Conservation (phyloP, 1,284 basidiomycete genomes). For the Heterobasidion parviporum region DNA sequence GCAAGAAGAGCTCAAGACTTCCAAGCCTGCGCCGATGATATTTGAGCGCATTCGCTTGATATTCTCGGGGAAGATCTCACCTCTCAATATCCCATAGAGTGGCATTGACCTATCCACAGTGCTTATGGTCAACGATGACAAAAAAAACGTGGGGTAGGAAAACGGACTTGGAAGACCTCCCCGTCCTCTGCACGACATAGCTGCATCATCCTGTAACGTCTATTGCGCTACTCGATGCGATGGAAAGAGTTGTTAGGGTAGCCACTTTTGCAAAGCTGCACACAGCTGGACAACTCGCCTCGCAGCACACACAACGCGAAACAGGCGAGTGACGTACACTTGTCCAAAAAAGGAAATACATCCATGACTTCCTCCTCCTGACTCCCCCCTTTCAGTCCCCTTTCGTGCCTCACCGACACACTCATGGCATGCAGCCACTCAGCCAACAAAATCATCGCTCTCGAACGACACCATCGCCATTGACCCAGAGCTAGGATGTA, state of each 20-base stretch:
- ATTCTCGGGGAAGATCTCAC: constrained; percentile 24
- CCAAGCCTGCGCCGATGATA: constrained; percentile 34
- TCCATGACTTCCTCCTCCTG: too few species aligned
- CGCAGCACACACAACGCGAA: background rate
- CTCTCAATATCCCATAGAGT: constrained; percentile 67
- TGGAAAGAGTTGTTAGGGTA: background rate
- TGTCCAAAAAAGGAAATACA: background rate
- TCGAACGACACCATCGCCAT: too few species aligned
- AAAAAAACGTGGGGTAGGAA: background rate
- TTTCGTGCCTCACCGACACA: too few species aligned
- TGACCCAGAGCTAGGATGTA: too few species aligned
- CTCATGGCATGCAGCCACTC: too few species aligned
- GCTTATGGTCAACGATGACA: background rate
- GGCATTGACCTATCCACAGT: constrained; percentile 42
- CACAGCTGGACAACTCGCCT: background rate
- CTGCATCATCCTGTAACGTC: constrained; percentile 41
- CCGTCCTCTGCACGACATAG: constrained; percentile 73
- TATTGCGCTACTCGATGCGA: background rate
- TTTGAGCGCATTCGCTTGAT: background rate
- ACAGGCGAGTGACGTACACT: background rate
- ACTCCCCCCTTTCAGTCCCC: too few species aligned
- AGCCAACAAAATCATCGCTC: too few species aligned
- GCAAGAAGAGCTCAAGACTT: constrained; percentile 56
- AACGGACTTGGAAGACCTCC: constrained; percentile 39
- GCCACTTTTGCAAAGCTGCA: background rate